A percentile compares a stretch with the other conserved stretches of the same genome.
Evolutionary conservation across 305 asterid species (phyloP).

Genomic region (Solanum hybrid): DNA sequence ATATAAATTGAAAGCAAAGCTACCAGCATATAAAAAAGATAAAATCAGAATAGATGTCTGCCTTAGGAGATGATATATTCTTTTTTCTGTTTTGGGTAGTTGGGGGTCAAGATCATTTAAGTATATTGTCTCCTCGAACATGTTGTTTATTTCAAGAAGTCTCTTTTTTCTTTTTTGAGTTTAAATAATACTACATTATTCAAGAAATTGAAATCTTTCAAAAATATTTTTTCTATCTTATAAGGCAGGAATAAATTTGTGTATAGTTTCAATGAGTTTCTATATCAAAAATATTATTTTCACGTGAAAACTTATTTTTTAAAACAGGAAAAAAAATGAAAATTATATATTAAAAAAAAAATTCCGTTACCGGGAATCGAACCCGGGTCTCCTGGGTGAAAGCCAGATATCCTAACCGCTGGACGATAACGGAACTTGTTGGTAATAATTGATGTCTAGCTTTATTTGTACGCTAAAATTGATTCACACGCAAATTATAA

Average conservation of each 20-base stretch:
- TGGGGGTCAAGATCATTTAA: not conserved
- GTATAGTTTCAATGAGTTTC: not conserved
- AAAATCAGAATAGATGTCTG: not conserved
- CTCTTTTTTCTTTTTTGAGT: not conserved
- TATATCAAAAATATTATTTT: too few species aligned
- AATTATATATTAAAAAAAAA: not conserved
- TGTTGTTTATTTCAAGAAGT: not conserved
- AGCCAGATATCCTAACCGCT: conserved; percentile 85
- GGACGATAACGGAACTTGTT: conserved; percentile 48
- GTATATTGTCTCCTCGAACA: not conserved
- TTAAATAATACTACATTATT: not conserved
- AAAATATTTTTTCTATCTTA: not conserved
- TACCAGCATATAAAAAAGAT: not conserved
- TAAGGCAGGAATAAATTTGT: not conserved
- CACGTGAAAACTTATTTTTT: not conserved
- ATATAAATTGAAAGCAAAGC: not conserved
- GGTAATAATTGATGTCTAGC: not conserved
- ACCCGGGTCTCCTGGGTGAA: conserved; percentile 88
- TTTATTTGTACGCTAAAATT: too few species aligned
- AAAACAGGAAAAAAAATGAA: not conserved
- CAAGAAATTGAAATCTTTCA: not conserved
- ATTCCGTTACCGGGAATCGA: conserved; percentile 45
- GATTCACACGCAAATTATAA: not conserved
- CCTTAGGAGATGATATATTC: not conserved
- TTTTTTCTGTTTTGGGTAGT: not conserved